Evolutionary conservation across 176 grass and related monocot species (phyloP).

Genomic region (Hordeum marinum): DNA sequence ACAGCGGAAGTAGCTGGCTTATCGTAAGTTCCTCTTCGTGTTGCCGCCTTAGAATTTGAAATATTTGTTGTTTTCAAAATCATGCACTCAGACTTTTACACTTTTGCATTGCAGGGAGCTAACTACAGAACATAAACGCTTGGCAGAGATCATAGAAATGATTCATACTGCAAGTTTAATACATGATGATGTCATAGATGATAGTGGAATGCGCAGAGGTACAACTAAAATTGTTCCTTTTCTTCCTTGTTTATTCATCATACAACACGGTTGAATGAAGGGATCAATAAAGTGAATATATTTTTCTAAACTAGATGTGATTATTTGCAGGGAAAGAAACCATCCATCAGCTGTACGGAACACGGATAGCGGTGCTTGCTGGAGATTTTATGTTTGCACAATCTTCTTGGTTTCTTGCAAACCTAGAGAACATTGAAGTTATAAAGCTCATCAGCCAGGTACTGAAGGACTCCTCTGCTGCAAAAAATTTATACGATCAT

Average conservation of each 20-base stretch:
- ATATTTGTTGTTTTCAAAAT: background rate
- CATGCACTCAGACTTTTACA: conserved; percentile 12
- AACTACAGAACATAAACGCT: conserved; percentile 67
- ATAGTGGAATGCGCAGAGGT: conserved; percentile 96
- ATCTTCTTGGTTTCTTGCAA: conserved; percentile 95
- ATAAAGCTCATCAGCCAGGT: conserved; percentile 98
- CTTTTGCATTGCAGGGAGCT: conserved; percentile 57
- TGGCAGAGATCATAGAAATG: conserved; percentile 99
- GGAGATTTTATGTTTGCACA: conserved; percentile 99
- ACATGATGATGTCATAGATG: conserved; percentile 96
- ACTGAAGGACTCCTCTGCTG: conserved; percentile 18
- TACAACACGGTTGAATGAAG: background rate
- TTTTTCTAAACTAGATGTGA: conserved; percentile 8
- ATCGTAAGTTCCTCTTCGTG: conserved; percentile 43
- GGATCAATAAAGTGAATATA: background rate
- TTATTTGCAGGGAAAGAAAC: conserved; percentile 74
- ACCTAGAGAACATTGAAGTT: conserved; percentile 91
- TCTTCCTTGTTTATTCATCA: background rate
- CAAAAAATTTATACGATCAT: background rate
- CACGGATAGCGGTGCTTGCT: conserved; percentile 79
- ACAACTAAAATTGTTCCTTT: background rate
- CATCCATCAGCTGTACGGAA: conserved; percentile 83
- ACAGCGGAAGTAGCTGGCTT: conserved; percentile 73
- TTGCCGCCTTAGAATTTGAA: background rate
- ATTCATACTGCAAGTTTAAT: conserved; percentile 99